These are phyloP conservation scores for Cyberlindnera maritima DNA, from an alignment of 805 yeast genomes.

Conservation along the genomic window DNA sequence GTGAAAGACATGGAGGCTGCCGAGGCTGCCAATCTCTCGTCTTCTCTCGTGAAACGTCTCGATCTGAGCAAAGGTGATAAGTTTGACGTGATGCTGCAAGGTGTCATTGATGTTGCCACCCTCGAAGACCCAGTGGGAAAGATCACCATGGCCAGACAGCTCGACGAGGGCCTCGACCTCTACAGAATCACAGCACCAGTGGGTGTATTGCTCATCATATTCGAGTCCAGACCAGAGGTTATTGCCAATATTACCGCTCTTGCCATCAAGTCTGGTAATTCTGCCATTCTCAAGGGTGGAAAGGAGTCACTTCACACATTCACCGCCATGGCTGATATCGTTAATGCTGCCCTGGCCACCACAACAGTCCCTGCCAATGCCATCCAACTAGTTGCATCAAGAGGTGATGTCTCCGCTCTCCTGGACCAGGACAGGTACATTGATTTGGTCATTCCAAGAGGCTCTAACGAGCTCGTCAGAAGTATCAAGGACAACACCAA, in stretches of 20 bases:
- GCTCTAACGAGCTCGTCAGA: conserved; percentile 90
- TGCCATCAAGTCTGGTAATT: conserved; percentile 94
- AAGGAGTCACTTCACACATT: conserved; percentile 88
- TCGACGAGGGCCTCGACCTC: conserved; percentile 86
- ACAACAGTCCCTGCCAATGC: conserved; percentile 80
- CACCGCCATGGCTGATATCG: conserved; percentile 71
- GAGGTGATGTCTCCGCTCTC: conserved; percentile 86
- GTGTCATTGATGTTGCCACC: conserved; percentile 85
- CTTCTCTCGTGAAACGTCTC: conserved; percentile 76
- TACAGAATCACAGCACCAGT: conserved; percentile 89
- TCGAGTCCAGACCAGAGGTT: conserved; percentile 97
- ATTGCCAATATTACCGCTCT: conserved; percentile 96
- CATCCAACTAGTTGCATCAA: conserved; percentile 81
- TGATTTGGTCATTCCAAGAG: conserved; percentile 95
- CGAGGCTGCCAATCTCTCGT: conserved; percentile 52
- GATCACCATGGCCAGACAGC: conserved; percentile 72
- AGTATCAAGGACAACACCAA: conserved; percentile 83
- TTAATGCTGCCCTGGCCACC: conserved; percentile 51
- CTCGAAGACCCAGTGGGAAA: conserved; percentile 94
- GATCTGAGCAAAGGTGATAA: conserved; percentile 82
- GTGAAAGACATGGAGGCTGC: conserved; percentile 73
- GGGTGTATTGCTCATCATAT: conserved; percentile 88
- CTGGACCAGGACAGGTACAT: conserved; percentile 83
- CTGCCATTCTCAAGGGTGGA: conserved; percentile 97
- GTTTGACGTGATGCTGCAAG: conserved; percentile 91